Evolutionary conservation across 2,329 filamentous ascomycete genomes (phyloP), one percentile per base, ranked within the genome.

Genomic region (Colletotrichum lini): DNA sequence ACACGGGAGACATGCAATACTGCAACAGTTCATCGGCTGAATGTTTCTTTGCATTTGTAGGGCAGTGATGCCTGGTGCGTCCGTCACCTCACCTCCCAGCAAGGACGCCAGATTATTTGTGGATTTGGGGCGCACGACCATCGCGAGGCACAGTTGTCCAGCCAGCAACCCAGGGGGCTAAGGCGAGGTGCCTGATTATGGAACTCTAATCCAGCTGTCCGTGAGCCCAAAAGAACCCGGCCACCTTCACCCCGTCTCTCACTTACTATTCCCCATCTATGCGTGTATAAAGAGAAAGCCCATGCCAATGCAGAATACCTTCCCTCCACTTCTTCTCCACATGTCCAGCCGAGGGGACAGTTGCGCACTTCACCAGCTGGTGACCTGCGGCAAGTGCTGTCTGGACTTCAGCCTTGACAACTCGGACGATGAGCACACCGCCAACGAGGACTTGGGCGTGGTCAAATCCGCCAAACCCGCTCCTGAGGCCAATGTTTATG

Each of bases 351-450:
- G 13, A 18, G 4, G 35, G 35, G 1, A 50, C 35, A 6, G 18
- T 50, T 38, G 68, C 44, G 38, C 38, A 12, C 23, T 13, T 45
- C 68, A 63, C n/a, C 26, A 53, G 2, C 15, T 58, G 45, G 57
- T 54, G 5, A 59, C 60, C 15, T 71, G 68, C 52, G 45, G 52
- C 30, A 47, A 21, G 6, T 68, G 68, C 45, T 71, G 68, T 35
- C 45, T 67, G 4, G 68, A 71, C 47, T 68, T 71, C 16, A 58
- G 67, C 26, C 30, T 18, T 16, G 50, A 61, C 3, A 5, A 18
- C 16, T 49, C 65, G 23, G 21, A 26, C 26, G 45, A 21, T 38
- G 21, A 54, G 5, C 26, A 53, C 13, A 35, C 42, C 6, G 40
- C 2, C 26, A 2, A 3, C 4, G 44, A 59, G 10, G 2, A 16